These are phyloP conservation scores for Dioscorea alata DNA, from an alignment of 106 monocot genomes.

Conservation along the genomic window DNA sequence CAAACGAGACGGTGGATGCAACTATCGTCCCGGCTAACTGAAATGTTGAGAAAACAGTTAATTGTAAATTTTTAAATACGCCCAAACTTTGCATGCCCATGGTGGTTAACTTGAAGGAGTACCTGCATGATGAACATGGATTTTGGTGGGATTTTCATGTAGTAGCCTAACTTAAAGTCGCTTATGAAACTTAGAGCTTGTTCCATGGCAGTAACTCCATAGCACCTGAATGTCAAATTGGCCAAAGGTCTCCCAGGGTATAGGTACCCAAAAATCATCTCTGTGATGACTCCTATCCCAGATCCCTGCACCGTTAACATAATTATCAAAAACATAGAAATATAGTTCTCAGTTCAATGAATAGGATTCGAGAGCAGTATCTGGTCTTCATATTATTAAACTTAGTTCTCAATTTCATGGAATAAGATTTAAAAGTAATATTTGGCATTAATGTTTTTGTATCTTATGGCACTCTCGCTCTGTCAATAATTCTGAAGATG, in stretches of 20 bases:
- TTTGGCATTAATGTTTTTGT: too few species aligned
- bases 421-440: too few species aligned
- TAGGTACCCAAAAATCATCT: slow-evolving; percentile 2
- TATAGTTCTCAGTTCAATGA: too few species aligned
- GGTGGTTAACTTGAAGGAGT: not conserved
- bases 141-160: slow-evolving; percentile 12
- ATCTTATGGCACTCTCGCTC: too few species aligned
- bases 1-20: not conserved
- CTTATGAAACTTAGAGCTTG: not conserved
- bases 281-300: not conserved
- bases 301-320: not conserved
- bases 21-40: slow-evolving; percentile 1
- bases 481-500: too few species aligned
- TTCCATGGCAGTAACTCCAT: not conserved
- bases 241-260: slow-evolving; percentile 6
- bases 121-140: slow-evolving; percentile 10
- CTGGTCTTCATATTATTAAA: too few species aligned
- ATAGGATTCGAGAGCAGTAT: too few species aligned
- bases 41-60: too few species aligned
- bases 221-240: slow-evolving; percentile 1
- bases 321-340: too few species aligned
- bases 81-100: too few species aligned
- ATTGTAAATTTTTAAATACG: too few species aligned
- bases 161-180: slow-evolving; percentile 7
- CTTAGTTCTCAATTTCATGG: too few species aligned